Conservation (phyloP, 495 filamentous ascomycete genomes). For the Cenococcum geophilum region DNA sequence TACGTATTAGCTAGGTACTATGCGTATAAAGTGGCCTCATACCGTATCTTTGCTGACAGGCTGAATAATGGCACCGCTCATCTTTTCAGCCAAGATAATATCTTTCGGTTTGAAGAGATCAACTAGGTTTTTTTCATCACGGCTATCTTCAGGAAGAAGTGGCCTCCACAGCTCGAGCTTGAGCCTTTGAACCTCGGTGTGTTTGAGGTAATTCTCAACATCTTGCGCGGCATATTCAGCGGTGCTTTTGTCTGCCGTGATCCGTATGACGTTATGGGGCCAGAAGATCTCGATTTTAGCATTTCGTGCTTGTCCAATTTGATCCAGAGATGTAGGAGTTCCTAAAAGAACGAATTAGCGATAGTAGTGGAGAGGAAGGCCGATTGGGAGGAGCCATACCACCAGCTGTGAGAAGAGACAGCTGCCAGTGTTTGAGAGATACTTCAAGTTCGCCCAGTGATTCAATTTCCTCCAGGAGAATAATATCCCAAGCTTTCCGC, state of each 20-base stretch:
- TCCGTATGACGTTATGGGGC: conserved; percentile 20
- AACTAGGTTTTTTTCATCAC: neutral
- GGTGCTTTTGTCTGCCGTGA: conserved; percentile 27
- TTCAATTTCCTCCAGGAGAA: conserved; percentile 29
- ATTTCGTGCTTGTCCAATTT: conserved; percentile 16
- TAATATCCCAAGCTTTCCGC: conserved; percentile 17
- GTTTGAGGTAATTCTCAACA: conserved; percentile 10
- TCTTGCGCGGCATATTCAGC: conserved; percentile 31
- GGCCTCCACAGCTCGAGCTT: conserved; percentile 14
- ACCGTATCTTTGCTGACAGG: conserved; percentile 1
- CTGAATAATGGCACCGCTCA: conserved; percentile 15
- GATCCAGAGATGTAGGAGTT: conserved; percentile 13
- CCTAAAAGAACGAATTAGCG: conserved; percentile 6
- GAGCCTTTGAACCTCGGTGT: conserved; percentile 9
- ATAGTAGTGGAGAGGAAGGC: neutral
- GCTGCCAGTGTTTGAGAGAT: conserved; percentile 21
- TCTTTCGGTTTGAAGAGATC: neutral
- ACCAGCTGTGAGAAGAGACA: conserved; percentile 24
- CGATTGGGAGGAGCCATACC: conserved; percentile 4
- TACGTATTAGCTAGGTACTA: neutral
- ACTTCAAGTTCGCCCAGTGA: conserved; percentile 26
- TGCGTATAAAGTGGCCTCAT: neutral
- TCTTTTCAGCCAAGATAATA: conserved; percentile 7
- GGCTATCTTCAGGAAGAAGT: neutral
- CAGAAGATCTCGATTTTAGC: conserved; percentile 24